These are phyloP conservation scores for Erodium texanum DNA, from an alignment of 441 rosid species.

Conservation along the genomic window DNA sequence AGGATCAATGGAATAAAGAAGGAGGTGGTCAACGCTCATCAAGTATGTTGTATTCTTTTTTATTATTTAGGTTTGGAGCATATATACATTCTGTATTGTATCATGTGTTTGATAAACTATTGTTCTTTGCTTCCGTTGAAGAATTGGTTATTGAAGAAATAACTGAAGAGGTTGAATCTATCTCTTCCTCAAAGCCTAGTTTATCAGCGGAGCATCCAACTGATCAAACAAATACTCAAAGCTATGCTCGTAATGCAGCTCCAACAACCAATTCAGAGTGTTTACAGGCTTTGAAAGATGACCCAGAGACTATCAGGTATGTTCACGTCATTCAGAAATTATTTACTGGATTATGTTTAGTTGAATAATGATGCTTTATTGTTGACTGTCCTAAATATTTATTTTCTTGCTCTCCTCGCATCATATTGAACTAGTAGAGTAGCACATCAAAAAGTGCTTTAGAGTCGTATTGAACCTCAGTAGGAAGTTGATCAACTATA, in stretches of 20 bases:
- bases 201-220: constrained; percentile 24
- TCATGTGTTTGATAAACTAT: constrained; percentile 9
- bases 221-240: constrained; percentile 25
- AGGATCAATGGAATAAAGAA: constrained; percentile 46
- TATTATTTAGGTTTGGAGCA: neutral
- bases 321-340: constrained; percentile 6
- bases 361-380: neutral
- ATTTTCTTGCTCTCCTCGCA: neutral
- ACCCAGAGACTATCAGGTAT: constrained; percentile 77
- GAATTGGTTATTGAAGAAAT: constrained; percentile 74
- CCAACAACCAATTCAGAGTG: constrained; percentile 37
- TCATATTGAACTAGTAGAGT: neutral
- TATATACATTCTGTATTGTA: neutral
- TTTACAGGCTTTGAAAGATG: constrained; percentile 51
- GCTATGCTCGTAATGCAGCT: constrained; percentile 16
- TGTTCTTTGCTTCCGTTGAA: constrained; percentile 22
- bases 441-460: too few species aligned
- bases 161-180: constrained; percentile 42
- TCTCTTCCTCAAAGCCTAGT: constrained; percentile 30
- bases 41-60: constrained; percentile 28
- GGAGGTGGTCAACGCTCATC: constrained; percentile 39
- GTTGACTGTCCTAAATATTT: neutral
- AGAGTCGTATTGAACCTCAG: too few species aligned
- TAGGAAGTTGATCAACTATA: too few species aligned
- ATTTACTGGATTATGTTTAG: neutral